phyloP scores from a whole-genome alignment of 2,329 filamentous ascomycete species.

The Teratosphaeria zuluensis region DNA sequence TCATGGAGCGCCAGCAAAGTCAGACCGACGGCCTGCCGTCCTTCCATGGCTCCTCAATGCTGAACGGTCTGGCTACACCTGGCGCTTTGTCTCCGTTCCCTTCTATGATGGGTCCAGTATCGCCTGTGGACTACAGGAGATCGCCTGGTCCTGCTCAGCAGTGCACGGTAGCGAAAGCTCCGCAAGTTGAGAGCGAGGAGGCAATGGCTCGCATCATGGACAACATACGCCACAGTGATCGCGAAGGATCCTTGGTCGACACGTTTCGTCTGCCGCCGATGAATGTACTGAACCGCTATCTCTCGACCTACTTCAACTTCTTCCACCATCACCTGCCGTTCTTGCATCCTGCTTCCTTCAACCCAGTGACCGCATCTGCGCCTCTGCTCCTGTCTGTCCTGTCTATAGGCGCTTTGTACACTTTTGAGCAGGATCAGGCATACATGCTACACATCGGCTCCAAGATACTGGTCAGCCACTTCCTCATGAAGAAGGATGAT shows the following conservation, averaged over 20 bases:
- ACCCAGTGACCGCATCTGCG: conserved; percentile 67
- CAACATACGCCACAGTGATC: conserved; percentile 72
- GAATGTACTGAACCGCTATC: conserved; percentile 75
- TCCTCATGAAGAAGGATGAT: conserved; percentile 95
- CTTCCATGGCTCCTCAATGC: conserved; percentile 62
- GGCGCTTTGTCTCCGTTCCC: conserved; percentile 65
- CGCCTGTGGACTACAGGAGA: conserved; percentile 59
- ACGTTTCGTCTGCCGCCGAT: conserved; percentile 81
- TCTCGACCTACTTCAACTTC: conserved; percentile 91
- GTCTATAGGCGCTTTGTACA: conserved; percentile 91
- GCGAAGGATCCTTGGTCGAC: conserved; percentile 71
- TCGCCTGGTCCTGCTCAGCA: conserved; percentile 60
- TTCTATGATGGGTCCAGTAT: conserved; percentile 57
- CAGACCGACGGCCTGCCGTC: conserved; percentile 30
- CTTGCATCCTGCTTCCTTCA: conserved; percentile 84
- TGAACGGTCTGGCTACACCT: conserved; percentile 59
- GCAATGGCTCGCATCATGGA: conserved; percentile 78
- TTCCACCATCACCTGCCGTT: conserved; percentile 97
- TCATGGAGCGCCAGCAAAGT: conserved; percentile 46
- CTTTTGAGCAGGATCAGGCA: conserved; percentile 92
- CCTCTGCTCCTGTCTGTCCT: conserved; percentile 80
- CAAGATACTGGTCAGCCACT: conserved; percentile 94
- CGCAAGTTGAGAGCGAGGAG: conserved; percentile 74
- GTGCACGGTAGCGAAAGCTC: conserved; percentile 57
- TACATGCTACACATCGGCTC: conserved; percentile 97